Evolutionary conservation across 805 yeast genomes (phyloP), one percentile per base, ranked within the genome.

Genomic region (Yarrowia hollandica): DNA sequence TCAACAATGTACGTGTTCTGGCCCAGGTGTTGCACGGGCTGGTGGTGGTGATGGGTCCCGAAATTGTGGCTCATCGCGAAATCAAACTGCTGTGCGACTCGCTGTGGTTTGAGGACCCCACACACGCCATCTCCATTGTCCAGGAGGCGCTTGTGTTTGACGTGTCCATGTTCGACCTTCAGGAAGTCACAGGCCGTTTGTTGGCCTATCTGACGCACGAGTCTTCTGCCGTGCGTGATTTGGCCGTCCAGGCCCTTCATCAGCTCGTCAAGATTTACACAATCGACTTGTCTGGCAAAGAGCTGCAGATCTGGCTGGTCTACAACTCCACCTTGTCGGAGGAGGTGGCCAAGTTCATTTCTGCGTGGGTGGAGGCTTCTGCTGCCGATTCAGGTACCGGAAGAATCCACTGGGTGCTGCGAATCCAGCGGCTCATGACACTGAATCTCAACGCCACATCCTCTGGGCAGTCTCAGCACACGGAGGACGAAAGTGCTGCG

Each of bases 301-400:
- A 76, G 1, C 67, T 83, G 6, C 73, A 80, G 23, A 71, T 85
- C 6, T 88, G 94, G 94, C 73, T 82, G 8, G 81, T 76, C 31
- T 78, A 74, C 62, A 83, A 77, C 72, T 72, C 67, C 11, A 69
- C 71, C 12, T 81, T 83, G 3, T 62, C 70, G 2, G 64, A 63
- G 1, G 77, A 75, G 7, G 67, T 86, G 16, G 68, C 74, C 25
- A 69, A 72, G 3, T 72, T 86, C 48, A 74, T 88, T 11, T 69
- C 66, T 14, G 77, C 81, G 15, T 88, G 94, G 92, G 69, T 87
- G 42, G 82, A 80, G 15, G 76, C 80, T 21, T 77, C 79, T 2
- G 72, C 42, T 11, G 42, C 44, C 6, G 58, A 52, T 12, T 52
- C 58, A 1, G 58, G 44, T n/a, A 37, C 44, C 2, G 58, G 58